Evolutionary conservation across 768 basidiomycete species (phyloP).

Genomic region (Collybia nuda): DNA sequence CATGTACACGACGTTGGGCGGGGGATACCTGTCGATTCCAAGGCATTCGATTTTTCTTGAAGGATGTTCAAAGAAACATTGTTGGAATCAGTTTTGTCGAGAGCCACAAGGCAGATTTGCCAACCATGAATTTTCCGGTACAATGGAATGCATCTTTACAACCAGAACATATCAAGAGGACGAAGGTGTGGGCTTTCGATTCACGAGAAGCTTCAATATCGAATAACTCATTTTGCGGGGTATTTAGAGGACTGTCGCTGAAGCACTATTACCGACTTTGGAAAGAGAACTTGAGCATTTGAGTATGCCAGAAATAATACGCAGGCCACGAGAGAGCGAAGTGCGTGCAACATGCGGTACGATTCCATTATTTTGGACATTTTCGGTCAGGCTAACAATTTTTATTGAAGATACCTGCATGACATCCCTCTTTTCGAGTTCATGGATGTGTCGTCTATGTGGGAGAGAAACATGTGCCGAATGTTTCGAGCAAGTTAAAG

Average conservation of each 20-base stretch:
- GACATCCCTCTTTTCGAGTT: constrained; percentile 88
- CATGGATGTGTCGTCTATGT: constrained; percentile 90
- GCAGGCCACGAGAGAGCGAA: constrained; percentile 75
- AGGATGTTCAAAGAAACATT: constrained; percentile 56
- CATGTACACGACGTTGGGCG: constrained; percentile 84
- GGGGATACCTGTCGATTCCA: constrained; percentile 88
- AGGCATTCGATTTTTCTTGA: constrained; percentile 77
- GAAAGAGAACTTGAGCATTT: constrained; percentile 66
- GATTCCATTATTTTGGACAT: constrained; percentile 22
- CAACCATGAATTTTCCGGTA: constrained; percentile 62
- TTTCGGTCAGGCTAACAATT: constrained; percentile 3
- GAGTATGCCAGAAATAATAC: constrained; percentile 54
- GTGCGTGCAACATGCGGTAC: constrained; percentile 84
- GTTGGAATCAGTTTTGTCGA: constrained; percentile 72
- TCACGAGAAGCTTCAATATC: neutral
- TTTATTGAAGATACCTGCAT: constrained; percentile 79
- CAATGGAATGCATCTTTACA: constrained; percentile 66
- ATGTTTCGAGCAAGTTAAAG: constrained; percentile 71
- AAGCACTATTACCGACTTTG: constrained; percentile 66
- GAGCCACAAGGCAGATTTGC: constrained; percentile 54
- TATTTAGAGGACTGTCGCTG: constrained; percentile 62
- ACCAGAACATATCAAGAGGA: constrained; percentile 47
- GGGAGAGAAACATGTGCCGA: constrained; percentile 88
- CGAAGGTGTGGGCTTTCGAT: constrained; percentile 48
- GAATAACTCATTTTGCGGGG: constrained; percentile 1